Conservation (phyloP, 345 rosid species). For the Salix koriyanagi region DNA sequence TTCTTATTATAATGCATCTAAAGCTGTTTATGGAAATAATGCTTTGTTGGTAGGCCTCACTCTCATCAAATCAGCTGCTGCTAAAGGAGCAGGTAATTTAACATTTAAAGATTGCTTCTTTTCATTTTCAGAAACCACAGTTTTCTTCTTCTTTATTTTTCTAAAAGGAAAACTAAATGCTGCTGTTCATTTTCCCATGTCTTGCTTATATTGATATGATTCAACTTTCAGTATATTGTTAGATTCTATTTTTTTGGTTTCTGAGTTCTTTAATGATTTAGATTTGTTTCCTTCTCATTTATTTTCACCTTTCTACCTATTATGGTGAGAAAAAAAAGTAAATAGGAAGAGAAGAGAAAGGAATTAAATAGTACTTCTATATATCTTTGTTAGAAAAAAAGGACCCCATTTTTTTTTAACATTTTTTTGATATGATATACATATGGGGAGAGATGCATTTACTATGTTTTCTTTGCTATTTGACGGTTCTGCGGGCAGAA, state of each 20-base stretch:
- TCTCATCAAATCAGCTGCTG: slow-evolving; percentile 64
- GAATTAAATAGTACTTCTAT: not conserved
- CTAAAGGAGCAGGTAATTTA: slow-evolving; percentile 76
- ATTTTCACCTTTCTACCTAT: not conserved
- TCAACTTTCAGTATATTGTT: not conserved
- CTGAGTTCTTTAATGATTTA: not conserved
- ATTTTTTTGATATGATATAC: not conserved
- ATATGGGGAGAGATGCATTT: not conserved
- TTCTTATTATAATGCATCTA: slow-evolving; percentile 15
- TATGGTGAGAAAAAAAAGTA: not conserved
- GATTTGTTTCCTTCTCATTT: not conserved
- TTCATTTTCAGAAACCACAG: not conserved
- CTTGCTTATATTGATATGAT: not conserved
- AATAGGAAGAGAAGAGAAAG: not conserved
- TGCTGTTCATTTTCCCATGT: not conserved
- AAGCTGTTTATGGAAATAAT: slow-evolving; percentile 20
- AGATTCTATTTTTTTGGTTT: not conserved
- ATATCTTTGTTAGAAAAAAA: not conserved
- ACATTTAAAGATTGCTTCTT: not conserved
- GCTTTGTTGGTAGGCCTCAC: slow-evolving; percentile 82
- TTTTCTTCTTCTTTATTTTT: not conserved
- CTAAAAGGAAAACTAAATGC: not conserved
- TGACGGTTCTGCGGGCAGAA: not conserved
- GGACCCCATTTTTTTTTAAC: not conserved
- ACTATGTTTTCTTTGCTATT: slow-evolving; percentile 7